Evolutionary conservation across 2,329 filamentous ascomycete species (phyloP).

Genomic region (Verticillium nonalfalfae): DNA sequence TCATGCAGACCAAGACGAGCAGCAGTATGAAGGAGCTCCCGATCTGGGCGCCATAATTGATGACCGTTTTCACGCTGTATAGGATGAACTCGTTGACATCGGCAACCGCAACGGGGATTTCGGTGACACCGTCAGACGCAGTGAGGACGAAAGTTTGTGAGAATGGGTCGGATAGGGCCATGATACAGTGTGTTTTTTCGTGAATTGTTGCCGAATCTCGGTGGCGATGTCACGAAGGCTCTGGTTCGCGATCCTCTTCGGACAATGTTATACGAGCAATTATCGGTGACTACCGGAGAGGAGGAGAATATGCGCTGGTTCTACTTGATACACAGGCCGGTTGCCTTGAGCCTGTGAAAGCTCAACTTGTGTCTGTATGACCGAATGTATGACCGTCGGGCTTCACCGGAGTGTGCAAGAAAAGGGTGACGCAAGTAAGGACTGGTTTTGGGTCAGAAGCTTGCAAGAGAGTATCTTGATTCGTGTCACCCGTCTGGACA

Average conservation of each 20-base stretch:
- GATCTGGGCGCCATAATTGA: conserved; percentile 66
- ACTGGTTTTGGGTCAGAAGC: background rate
- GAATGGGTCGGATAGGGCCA: conserved; percentile 23
- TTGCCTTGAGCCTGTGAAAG: background rate
- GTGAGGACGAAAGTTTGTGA: conserved; percentile 28
- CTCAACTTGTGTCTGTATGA: background rate
- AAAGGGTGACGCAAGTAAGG: background rate
- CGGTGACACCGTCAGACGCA: conserved; percentile 20
- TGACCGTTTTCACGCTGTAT: conserved; percentile 29
- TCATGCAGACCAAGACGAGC: conserved; percentile 60
- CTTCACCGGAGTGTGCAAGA: background rate
- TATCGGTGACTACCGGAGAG: background rate
- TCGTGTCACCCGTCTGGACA: background rate
- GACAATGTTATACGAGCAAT: background rate
- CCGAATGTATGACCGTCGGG: background rate
- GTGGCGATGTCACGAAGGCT: too few species aligned
- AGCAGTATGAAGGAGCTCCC: conserved; percentile 63
- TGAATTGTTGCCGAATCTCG: background rate
- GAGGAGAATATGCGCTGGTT: too few species aligned
- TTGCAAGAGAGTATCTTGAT: background rate
- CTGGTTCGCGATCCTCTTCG: too few species aligned
- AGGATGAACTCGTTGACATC: conserved; percentile 24
- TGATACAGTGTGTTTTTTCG: background rate
- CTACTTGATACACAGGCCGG: too few species aligned
- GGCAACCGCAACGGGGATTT: conserved; percentile 23